Conservation (phyloP, 192 early-diverging fungal genomes). For the Coemansia sp. region DNA sequence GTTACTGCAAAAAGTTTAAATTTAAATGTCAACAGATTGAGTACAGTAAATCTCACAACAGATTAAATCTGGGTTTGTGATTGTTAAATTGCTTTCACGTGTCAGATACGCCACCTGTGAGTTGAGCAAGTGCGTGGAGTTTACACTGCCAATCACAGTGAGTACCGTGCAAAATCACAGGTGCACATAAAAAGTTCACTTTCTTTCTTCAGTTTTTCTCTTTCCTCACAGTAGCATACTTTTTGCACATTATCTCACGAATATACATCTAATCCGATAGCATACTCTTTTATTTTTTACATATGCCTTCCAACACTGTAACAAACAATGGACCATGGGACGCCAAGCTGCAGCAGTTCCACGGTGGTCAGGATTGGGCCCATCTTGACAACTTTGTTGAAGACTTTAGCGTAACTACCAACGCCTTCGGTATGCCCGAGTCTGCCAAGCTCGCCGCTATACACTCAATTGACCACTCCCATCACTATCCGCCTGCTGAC, state of each 20-base stretch:
- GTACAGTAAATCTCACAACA: too few relatives aligned
- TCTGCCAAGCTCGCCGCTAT: slow-evolving; percentile 70
- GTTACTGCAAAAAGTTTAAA: too few relatives aligned
- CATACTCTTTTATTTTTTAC: neutral
- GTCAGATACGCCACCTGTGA: too few relatives aligned
- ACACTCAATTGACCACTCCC: slow-evolving; percentile 63
- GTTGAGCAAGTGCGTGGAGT: too few relatives aligned
- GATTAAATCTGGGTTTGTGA: too few relatives aligned
- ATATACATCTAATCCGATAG: neutral
- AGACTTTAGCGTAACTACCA: slow-evolving; percentile 90
- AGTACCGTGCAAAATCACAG: neutral
- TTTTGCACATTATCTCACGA: neutral
- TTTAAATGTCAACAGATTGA: too few relatives aligned
- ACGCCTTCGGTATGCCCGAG: slow-evolving; percentile 78
- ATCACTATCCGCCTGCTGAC: slow-evolving; percentile 90
- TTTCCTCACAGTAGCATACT: neutral
- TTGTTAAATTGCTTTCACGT: too few relatives aligned
- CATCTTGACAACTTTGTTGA: slow-evolving; percentile 86
- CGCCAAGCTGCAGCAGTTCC: slow-evolving; percentile 83
- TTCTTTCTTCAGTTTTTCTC: neutral
- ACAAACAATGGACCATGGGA: slow-evolving; percentile 63
- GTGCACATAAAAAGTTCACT: neutral
- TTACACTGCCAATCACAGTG: too few relatives aligned
- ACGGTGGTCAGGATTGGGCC: slow-evolving; percentile 84
- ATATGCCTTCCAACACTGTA: slow-evolving; percentile 13